These are phyloP conservation scores for Eucalyptus camaldulensis DNA, from an alignment of 345 rosid genomes.

Conservation along the genomic window DNA sequence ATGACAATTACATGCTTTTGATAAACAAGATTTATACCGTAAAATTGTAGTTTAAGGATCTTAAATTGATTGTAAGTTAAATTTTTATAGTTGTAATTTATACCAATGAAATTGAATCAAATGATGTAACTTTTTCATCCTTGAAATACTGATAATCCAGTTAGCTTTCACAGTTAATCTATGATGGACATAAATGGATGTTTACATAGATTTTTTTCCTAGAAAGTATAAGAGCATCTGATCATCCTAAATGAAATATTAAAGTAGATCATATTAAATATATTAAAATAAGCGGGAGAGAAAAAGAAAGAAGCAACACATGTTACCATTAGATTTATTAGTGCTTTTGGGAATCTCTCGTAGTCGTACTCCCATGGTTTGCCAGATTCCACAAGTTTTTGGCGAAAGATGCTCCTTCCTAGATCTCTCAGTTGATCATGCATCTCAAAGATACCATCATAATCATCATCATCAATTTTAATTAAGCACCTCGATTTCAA, in stretches of 20 bases:
- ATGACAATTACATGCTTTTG: too few relatives aligned
- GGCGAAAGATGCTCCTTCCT: not conserved
- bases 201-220: accelerated
- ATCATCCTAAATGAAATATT: not conserved
- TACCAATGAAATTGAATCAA: not conserved
- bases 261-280: accelerated
- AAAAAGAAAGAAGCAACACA: not conserved
- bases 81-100: too few relatives aligned
- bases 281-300: not conserved
- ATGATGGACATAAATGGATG: accelerated
- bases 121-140: not conserved
- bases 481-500: not conserved
- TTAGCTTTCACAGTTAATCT: not conserved
- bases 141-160: too few relatives aligned
- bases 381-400: too few relatives aligned
- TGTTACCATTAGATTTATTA: not conserved
- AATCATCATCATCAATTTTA: accelerated
- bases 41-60: too few relatives aligned
- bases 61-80: too few relatives aligned
- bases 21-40: accelerated
- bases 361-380: accelerated
- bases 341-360: accelerated
- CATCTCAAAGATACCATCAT: accelerated
- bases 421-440: not conserved
- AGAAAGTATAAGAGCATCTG: not conserved